A percentile compares a stretch with the other conserved stretches of the same genome.
Evolutionary conservation across 2,329 filamentous ascomycete genomes (phyloP).

Genomic region (Daldinia sp.): DNA sequence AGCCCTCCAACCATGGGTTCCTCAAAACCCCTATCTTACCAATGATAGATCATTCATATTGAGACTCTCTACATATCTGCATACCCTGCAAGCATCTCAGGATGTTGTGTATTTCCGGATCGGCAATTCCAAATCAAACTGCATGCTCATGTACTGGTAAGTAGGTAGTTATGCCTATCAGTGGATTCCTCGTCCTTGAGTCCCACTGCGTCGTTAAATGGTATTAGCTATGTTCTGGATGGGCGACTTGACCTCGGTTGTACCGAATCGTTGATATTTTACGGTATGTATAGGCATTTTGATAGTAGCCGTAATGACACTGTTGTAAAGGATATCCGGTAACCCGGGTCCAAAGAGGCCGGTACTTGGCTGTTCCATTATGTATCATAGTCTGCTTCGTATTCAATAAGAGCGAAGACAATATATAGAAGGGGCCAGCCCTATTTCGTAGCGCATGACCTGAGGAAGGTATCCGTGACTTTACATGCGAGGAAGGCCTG

Average conservation of each 20-base stretch:
- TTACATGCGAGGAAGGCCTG: background rate
- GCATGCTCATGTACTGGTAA: background rate
- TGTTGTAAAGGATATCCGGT: background rate
- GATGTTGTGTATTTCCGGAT: conserved; percentile 15
- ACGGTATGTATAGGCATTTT: background rate
- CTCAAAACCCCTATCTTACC: conserved; percentile 36
- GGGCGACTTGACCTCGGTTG: background rate
- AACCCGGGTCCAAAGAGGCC: background rate
- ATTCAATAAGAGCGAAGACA: background rate
- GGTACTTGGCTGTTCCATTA: background rate
- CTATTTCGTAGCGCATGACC: background rate
- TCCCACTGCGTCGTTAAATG: background rate
- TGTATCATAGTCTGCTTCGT: background rate
- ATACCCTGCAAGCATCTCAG: conserved; percentile 10
- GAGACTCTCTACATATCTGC: conserved; percentile 16
- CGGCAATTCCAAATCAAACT: conserved; percentile 28
- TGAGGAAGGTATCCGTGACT: background rate
- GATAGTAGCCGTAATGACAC: background rate
- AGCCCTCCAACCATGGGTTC: conserved; percentile 27
- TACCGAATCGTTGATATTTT: background rate
- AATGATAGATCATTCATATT: conserved; percentile 28
- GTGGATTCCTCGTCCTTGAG: background rate
- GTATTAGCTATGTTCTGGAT: background rate
- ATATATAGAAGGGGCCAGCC: background rate
- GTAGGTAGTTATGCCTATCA: background rate